Conservation (phyloP, 2,329 filamentous ascomycete genomes). For the Neopestalotiopsis sp. region DNA sequence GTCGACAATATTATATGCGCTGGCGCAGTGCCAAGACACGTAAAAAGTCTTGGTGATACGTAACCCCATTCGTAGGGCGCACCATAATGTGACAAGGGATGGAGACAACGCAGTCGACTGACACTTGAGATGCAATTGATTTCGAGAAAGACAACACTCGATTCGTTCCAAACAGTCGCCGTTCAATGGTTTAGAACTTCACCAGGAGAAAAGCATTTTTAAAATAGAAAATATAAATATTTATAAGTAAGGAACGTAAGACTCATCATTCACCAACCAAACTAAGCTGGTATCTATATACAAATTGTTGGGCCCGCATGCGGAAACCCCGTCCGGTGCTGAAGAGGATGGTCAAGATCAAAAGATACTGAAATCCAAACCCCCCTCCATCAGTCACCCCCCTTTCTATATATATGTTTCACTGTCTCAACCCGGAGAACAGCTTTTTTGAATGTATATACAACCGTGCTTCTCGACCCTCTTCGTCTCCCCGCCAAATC, state of each 20-base stretch:
- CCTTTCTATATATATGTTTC: constrained; percentile 5
- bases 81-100: neutral
- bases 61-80: neutral
- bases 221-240: neutral
- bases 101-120: too few relatives aligned
- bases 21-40: neutral
- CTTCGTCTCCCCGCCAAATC: neutral
- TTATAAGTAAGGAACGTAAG: constrained; percentile 19
- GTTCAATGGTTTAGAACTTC: neutral
- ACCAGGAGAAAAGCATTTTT: neutral
- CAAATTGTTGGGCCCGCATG: constrained; percentile 5
- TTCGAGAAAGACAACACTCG: too few relatives aligned
- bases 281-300: constrained; percentile 8
- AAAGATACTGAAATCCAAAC: neutral
- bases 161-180: too few relatives aligned
- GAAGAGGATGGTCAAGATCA: constrained; percentile 14
- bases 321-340: neutral
- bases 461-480: constrained; percentile 1
- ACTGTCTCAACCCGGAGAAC: constrained; percentile 15
- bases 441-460: constrained; percentile 3
- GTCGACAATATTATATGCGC: neutral
- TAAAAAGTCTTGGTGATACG: neutral
- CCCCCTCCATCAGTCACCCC: neutral
- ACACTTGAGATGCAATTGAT: neutral
- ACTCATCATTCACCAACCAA: constrained; percentile 15